Evolutionary conservation across 805 yeast species (phyloP).

Genomic region (Sugiyamaella floridensis): DNA sequence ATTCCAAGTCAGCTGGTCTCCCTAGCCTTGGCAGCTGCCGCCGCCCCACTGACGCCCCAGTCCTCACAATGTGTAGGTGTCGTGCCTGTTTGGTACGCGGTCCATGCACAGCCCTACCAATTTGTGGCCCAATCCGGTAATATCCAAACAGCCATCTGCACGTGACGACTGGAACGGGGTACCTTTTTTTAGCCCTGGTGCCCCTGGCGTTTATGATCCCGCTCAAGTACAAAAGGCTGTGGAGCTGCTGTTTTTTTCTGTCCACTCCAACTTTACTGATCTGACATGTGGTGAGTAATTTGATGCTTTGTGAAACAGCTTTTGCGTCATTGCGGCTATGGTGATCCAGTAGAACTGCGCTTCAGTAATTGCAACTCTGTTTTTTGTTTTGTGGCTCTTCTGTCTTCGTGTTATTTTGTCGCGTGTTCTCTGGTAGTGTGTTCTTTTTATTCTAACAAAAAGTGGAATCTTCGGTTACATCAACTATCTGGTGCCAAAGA

Average conservation of each 20-base stretch:
- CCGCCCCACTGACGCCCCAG: not conserved
- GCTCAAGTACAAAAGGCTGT: not conserved
- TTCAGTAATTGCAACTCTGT: too few species aligned
- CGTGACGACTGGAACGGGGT: not conserved
- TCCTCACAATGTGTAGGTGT: not conserved
- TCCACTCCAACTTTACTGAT: not conserved
- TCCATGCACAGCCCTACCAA: not conserved
- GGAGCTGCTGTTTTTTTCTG: not conserved
- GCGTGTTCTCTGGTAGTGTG: not conserved
- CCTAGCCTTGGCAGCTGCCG: not conserved
- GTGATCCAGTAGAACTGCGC: not conserved
- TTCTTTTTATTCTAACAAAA: slow-evolving; percentile 7
- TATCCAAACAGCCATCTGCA: slow-evolving; percentile 2
- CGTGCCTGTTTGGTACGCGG: not conserved
- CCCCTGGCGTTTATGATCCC: not conserved
- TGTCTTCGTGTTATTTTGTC: not conserved
- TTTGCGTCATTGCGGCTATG: not conserved
- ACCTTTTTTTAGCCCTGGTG: not conserved
- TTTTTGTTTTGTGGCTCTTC: too few species aligned
- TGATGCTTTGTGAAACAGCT: not conserved
- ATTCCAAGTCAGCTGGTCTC: not conserved
- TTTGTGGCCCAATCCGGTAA: slow-evolving; percentile 1
- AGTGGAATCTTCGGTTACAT: slow-evolving; percentile 98
- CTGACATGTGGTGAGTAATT: slow-evolving; percentile 1
- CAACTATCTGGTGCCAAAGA: slow-evolving; percentile 84